Conservation (phyloP, 345 rosid genomes). For the rapeseed (Brassica napus) region Da-Ae NC_063448.1:49173001-49173500, state of each 20-base stretch:
- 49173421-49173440: slow-evolving; percentile 6
- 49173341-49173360: slow-evolving; percentile 22
- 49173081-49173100: slow-evolving; percentile 29
- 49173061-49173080: slow-evolving; percentile 97
- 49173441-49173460: slow-evolving; percentile 9
- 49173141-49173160: slow-evolving; percentile 30
- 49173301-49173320: slow-evolving; percentile 19
- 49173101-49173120: neutral
- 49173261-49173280: slow-evolving; percentile 45
- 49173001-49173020: slow-evolving; percentile 79
- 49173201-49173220: slow-evolving; percentile 97
- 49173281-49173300: slow-evolving; percentile 53
- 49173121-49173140: neutral
- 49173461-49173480: slow-evolving; percentile 38
- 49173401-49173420: neutral
- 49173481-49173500: slow-evolving; percentile 34
- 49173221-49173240: slow-evolving; percentile 92
- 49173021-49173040: slow-evolving; percentile 66
- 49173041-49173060: slow-evolving; percentile 94
- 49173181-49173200: slow-evolving; percentile 96
- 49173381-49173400: slow-evolving; percentile 19
- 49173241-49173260: slow-evolving; percentile 88
- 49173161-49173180: slow-evolving; percentile 94
- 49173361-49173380: neutral
- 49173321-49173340: neutral